Conservation (phyloP, 108 stramenopile species). For the Fragilaria crotonensis region DNA sequence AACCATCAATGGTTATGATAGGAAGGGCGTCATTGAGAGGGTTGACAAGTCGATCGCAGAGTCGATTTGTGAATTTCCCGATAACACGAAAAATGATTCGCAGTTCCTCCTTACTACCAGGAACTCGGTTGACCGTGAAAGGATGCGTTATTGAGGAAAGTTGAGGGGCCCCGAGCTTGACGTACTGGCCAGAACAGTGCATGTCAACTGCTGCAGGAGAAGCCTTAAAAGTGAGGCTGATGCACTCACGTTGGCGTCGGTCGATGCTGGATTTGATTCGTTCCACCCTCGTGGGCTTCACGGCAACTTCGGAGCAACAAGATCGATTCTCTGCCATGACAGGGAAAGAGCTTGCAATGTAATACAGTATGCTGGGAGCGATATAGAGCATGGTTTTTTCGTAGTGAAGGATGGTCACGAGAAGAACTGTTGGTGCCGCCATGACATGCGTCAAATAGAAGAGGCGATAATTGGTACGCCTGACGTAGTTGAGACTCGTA, state of each 20-base stretch:
- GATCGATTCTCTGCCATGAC: constrained; percentile 17
- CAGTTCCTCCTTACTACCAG: constrained; percentile 8
- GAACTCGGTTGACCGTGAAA: constrained; percentile 37
- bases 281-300: background rate
- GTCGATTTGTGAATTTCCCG: constrained; percentile 26
- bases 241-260: constrained; percentile 11
- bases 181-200: constrained; percentile 28
- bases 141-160: constrained; percentile 33
- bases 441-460: constrained; percentile 41
- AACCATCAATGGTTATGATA: constrained; percentile 32
- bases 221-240: constrained; percentile 30
- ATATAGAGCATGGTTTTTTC: constrained; percentile 50
- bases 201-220: constrained; percentile 12
- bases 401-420: constrained; percentile 46
- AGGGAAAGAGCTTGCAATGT: constrained; percentile 39
- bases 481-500: constrained; percentile 29
- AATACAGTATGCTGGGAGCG: constrained; percentile 51
- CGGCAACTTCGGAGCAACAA: no score
- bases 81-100: constrained; percentile 38
- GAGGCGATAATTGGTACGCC: constrained; percentile 31
- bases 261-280: background rate
- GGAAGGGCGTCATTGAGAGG: constrained; percentile 10
- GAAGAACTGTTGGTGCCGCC: constrained; percentile 20
- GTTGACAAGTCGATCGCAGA: background rate
- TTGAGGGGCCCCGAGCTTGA: constrained; percentile 15